These are phyloP conservation scores for Castanospermum australe DNA, from an alignment of 306 rosid species.

Conservation along the genomic window DNA sequence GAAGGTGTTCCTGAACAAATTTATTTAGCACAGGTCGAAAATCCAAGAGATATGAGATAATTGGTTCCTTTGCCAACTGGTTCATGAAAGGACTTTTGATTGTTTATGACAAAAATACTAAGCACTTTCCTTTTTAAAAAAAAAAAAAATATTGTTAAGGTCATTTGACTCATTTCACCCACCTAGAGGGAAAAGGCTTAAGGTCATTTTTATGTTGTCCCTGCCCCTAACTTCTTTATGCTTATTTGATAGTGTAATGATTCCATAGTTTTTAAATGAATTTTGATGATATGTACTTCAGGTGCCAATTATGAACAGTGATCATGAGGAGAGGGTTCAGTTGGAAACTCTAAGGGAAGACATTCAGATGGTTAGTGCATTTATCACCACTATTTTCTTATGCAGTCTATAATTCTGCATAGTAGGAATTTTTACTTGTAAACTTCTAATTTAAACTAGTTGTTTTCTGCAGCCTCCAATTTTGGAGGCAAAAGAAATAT, in stretches of 20 bases:
- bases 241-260: constrained; percentile 5
- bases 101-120: background rate
- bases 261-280: constrained; percentile 5
- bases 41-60: constrained; percentile 11
- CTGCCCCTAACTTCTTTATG: background rate
- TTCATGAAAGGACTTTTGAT: background rate
- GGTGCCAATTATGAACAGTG: constrained; percentile 73
- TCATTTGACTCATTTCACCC: too few species aligned
- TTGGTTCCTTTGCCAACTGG: constrained; percentile 17
- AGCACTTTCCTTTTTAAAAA: background rate
- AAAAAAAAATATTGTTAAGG: background rate
- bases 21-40: constrained; percentile 91
- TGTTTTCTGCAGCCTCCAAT: constrained; percentile 61
- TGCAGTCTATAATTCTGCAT: background rate
- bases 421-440: background rate
- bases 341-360: constrained; percentile 64
- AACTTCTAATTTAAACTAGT: constrained; percentile 17
- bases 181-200: too few species aligned
- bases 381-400: constrained; percentile 23
- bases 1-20: constrained; percentile 62
- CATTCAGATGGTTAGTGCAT: constrained; percentile 56
- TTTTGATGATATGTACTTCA: constrained; percentile 34
- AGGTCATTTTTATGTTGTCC: background rate
- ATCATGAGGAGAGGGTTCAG: constrained; percentile 64
- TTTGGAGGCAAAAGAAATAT: constrained; percentile 59